A percentile compares a stretch with the other conserved stretches of the same genome.
phyloP scores from a whole-genome alignment of 805 yeast species.

The Torulaspora microellipsoides region DNA sequence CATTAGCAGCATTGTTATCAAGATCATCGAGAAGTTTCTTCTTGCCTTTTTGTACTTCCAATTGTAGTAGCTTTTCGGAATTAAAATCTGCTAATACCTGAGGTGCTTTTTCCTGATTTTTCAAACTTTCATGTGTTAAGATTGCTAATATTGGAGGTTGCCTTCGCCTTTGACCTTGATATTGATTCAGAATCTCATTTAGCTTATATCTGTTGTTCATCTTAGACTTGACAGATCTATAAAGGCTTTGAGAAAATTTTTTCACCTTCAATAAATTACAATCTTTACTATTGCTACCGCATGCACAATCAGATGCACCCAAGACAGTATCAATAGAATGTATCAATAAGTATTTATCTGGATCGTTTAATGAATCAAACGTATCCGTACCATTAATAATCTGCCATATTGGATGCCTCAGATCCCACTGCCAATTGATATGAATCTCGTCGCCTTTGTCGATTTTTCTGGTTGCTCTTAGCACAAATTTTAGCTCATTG shows the following conservation, averaged over 20 bases:
- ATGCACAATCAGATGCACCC: constrained; percentile 56
- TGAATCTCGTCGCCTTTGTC: constrained; percentile 67
- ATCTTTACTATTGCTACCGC: constrained; percentile 42
- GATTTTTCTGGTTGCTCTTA: constrained; percentile 54
- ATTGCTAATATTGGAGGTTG: constrained; percentile 28
- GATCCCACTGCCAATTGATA: constrained; percentile 87
- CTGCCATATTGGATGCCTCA: constrained; percentile 63
- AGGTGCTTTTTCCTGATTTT: constrained; percentile 9
- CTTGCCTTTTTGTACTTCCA: neutral
- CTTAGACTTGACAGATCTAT: constrained; percentile 49
- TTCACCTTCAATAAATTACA: constrained; percentile 62
- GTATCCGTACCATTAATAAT: constrained; percentile 42
- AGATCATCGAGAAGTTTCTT: neutral
- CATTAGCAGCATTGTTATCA: neutral
- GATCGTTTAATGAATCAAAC: constrained; percentile 52
- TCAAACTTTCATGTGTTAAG: constrained; percentile 6
- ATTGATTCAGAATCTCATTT: constrained; percentile 34
- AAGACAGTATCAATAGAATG: constrained; percentile 59
- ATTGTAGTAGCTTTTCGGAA: constrained; percentile 2
- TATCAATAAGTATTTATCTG: constrained; percentile 51
- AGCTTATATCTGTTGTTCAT: constrained; percentile 36
- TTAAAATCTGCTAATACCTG: constrained; percentile 10
- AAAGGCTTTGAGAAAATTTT: constrained; percentile 54
- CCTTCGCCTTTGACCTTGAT: constrained; percentile 24
- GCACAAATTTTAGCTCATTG: constrained; percentile 46